Evolutionary conservation across 225 moss, liverwort and hornwort genomes (phyloP).

Genomic region (Sphagnum contortum): DNA sequence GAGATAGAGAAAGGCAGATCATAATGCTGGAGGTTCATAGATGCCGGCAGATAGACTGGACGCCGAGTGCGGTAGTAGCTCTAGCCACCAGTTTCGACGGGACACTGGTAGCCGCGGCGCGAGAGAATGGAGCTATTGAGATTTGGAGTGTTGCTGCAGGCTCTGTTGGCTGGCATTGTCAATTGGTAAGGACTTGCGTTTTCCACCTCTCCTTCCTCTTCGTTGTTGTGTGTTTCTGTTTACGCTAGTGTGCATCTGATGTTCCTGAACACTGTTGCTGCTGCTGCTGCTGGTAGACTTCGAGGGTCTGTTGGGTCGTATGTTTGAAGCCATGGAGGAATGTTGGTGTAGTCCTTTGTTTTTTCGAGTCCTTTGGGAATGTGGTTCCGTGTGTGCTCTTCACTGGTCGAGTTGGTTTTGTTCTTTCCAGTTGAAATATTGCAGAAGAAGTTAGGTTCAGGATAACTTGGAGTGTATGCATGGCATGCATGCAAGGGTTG

Average conservation of each 20-base stretch:
- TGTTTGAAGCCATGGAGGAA: no score
- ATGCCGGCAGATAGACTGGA: constrained; percentile 98
- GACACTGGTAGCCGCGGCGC: constrained; percentile 73
- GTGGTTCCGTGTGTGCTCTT: no score
- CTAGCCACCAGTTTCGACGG: constrained; percentile 93
- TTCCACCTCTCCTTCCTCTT: neutral
- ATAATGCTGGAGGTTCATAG: constrained; percentile 99
- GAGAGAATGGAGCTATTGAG: constrained; percentile 85
- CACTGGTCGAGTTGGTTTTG: no score
- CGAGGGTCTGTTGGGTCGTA: no score
- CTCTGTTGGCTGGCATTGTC: constrained; percentile 94
- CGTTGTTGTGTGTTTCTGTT: neutral
- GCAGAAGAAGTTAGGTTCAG: no score
- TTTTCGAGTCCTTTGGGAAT: no score
- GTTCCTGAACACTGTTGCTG: no score
- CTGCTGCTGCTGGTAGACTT: no score
- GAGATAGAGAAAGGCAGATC: constrained; percentile 4
- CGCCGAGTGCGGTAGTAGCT: constrained; percentile 81
- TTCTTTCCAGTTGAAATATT: no score
- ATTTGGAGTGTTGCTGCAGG: constrained; percentile 97
- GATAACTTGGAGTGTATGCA: neutral
- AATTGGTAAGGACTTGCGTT: constrained; percentile 36
- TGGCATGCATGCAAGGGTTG: neutral
- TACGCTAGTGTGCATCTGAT: no score
- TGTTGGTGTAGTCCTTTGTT: no score